Base-by-base conservation (phyloP, 2,329 filamentous ascomycete genomes). In the Lachnellula suecica region DNA sequence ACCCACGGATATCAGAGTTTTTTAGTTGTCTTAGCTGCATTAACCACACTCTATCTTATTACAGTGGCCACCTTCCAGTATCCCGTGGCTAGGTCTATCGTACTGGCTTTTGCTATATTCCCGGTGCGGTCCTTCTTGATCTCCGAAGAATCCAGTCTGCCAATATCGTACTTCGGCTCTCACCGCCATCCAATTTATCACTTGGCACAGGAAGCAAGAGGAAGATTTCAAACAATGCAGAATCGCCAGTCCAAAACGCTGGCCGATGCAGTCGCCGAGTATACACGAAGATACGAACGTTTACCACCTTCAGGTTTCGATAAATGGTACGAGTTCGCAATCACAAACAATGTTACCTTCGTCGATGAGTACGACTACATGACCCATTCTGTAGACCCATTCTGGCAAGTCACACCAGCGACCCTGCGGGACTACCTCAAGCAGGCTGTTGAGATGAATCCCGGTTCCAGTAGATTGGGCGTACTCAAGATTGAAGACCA, bases 341-440 rank as follows among this genome's bases (percentile, higher is more conserved):
- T 57, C 22, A 55, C 62, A 38, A 52, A 61, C 11, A 55, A 63
- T 5, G 59, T 61, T 31, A 49, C 59, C 44, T 60, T 63, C 37
- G 56, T 68, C 10, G 63, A 67, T 43, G 61, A 66, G 41, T 67
- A 64, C 48, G 65, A 67, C 52, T 62, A 62, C 31, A 66, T 66
- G n/a, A 49, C 57, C 38, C 47, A 65, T 38, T 63, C 66, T 49
- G 50, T 66, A n/a, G 52, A 61, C 20, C 65, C 65, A 13, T 67
- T 62, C 43, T 67, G 64, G 62, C 62, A 54, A 31, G 52, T 66
- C n/a, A 45, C 59, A 10, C 65, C 65, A 8, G 44, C 45, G 2
- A 54, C n/a, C 22, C 25, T 44, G 4, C 8, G 42, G 8, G 24
- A 31, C 11, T 13, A 27, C 7, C 9, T 27, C 7, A 15, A 29